A percentile compares a stretch with the other conserved stretches of the same genome.
Conservation (phyloP, 129 eudicot species). For the Artemisia annua region DNA sequence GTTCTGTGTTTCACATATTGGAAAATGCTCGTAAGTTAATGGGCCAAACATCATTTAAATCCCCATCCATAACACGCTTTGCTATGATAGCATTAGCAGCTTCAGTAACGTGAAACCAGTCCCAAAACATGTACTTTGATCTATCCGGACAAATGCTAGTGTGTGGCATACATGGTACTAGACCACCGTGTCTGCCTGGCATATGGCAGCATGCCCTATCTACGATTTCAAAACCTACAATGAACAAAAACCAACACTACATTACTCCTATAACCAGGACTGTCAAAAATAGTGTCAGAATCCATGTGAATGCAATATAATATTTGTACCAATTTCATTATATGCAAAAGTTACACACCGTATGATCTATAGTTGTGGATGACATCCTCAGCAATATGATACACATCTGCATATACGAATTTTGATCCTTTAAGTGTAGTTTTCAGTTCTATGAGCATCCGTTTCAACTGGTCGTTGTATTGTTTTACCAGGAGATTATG, state of each 20-base stretch:
- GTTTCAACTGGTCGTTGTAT: conserved; percentile 6
- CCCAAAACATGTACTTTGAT: conserved; percentile 38
- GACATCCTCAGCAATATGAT: conserved; percentile 22
- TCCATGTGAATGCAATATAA: background rate
- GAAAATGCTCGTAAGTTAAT: conserved; percentile 30
- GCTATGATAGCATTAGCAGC: conserved; percentile 19
- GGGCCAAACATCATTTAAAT: conserved; percentile 28
- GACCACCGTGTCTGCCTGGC: conserved; percentile 30
- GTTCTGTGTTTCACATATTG: conserved; percentile 1
- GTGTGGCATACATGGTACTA: conserved; percentile 30
- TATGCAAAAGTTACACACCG: conserved; percentile 15
- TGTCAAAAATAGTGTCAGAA: background rate
- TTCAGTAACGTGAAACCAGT: conserved; percentile 31
- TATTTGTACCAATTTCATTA: background rate
- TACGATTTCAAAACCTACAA: conserved; percentile 17
- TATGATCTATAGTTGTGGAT: conserved; percentile 20
- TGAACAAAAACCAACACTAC: background rate
- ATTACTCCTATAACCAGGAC: background rate
- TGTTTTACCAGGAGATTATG: conserved; percentile 15
- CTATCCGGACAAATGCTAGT: conserved; percentile 26
- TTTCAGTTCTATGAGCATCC: conserved; percentile 11
- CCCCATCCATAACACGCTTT: conserved; percentile 34
- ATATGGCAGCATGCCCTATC: conserved; percentile 24
- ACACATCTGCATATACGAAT: conserved; percentile 20
- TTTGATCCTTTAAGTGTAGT: conserved; percentile 16